Evolutionary conservation across 2,329 filamentous ascomycete species (phyloP).

Genomic region (Coleophoma eucalyptorum): DNA sequence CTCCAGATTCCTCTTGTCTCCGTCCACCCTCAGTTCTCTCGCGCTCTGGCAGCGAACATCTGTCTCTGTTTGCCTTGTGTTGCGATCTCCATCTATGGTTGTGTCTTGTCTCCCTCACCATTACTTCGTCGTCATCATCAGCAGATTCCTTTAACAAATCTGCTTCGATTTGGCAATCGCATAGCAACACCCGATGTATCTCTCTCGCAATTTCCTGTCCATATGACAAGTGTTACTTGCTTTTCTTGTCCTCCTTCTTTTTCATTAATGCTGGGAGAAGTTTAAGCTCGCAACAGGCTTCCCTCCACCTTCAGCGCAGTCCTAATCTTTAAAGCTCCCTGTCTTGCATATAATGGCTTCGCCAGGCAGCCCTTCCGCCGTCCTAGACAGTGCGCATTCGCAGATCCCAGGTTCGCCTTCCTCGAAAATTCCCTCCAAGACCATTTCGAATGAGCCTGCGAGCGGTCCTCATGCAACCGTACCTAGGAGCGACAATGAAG

Average conservation of each 20-base stretch:
- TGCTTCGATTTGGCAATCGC: constrained; percentile 1
- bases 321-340: no score
- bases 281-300: background rate
- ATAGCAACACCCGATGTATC: constrained; percentile 11
- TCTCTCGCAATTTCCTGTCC: constrained; percentile 17
- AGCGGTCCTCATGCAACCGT: constrained; percentile 4
- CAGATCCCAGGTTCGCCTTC: constrained; percentile 18
- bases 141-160: constrained; percentile 4
- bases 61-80: constrained; percentile 16
- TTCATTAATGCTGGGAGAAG: constrained; percentile 12
- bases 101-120: constrained; percentile 10
- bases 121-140: no score
- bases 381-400: constrained; percentile 22
- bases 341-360: constrained; percentile 13
- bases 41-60: constrained; percentile 8
- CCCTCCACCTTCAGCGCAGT: no score
- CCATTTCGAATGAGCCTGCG: constrained; percentile 6
- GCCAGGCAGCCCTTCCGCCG: constrained; percentile 16
- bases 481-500: constrained; percentile 16
- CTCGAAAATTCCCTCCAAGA: constrained; percentile 15
- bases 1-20: constrained; percentile 4
- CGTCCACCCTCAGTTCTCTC: background rate
- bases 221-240: constrained; percentile 14
- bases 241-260: constrained; percentile 20
- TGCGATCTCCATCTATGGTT: constrained; percentile 13